Percentiles rank a stretch among this genome's conserved stretches.
These are phyloP conservation scores for Conoideocrella luteorostrata DNA, from an alignment of 2,329 filamentous ascomycete species.

Conservation along the genomic window DNA sequence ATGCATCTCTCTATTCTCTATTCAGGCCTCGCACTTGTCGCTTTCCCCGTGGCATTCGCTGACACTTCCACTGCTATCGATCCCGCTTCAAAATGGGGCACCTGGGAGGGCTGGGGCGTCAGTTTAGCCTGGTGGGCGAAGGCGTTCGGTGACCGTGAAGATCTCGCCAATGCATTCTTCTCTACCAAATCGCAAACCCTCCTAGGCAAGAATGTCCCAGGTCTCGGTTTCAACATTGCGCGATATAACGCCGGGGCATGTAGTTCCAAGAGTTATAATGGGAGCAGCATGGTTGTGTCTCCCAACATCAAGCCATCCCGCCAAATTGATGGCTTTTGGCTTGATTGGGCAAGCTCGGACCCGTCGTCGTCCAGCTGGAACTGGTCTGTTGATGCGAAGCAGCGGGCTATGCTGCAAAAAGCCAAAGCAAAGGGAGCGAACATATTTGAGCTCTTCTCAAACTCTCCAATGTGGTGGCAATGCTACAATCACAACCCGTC, in stretches of 20 bases:
- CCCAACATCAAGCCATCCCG: constrained; percentile 30
- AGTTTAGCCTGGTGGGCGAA: constrained; percentile 39
- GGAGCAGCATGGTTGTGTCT: constrained; percentile 28
- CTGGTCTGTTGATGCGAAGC: constrained; percentile 33
- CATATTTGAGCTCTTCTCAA: constrained; percentile 38
- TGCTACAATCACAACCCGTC: constrained; percentile 35
- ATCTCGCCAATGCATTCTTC: constrained; percentile 36
- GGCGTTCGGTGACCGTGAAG: constrained; percentile 32
- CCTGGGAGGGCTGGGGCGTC: constrained; percentile 38
- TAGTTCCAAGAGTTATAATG: constrained; percentile 27
- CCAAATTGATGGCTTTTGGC: constrained; percentile 35
- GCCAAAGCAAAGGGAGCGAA: constrained; percentile 29
- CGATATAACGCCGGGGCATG: constrained; percentile 37
- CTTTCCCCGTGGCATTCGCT: neutral
- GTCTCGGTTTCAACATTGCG: constrained; percentile 35
- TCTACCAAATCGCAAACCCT: constrained; percentile 23
- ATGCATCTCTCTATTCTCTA: neutral
- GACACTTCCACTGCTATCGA: neutral
- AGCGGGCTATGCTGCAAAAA: constrained; percentile 32
- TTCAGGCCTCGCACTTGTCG: neutral
- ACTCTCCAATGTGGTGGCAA: constrained; percentile 41
- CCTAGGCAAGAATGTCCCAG: constrained; percentile 25
- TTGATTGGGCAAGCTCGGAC: constrained; percentile 27
- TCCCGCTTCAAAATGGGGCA: constrained; percentile 26
- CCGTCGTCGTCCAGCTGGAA: constrained; percentile 30